Evolutionary conservation across 305 asterid genomes (phyloP), one percentile per base, ranked within the genome.

Genomic region (Rubia balearica): DNA sequence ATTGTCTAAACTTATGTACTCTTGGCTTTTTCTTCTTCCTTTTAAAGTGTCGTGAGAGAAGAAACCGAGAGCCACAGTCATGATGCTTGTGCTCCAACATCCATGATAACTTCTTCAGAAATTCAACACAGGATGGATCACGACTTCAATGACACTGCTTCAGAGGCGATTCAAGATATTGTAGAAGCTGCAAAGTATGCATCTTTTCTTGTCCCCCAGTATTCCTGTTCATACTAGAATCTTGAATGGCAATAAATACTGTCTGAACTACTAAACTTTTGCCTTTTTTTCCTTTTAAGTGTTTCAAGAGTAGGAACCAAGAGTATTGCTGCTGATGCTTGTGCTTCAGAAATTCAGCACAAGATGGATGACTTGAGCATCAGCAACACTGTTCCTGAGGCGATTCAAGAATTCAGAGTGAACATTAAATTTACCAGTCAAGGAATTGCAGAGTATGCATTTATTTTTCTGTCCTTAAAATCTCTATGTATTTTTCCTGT

Each of bases 101-200:
- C 33, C 33, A 30, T 30, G 33, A 30, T 30, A 30, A 30, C 33
- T 30, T 30, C 33, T 30, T 30, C 33, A 30, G 33, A 30, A 30
- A 30, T 30, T 30, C 33, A 30, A 30, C 33, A 30, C 33, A 30
- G 33, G 33, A 30, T 1, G 1, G 33, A 30, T 30, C 33, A 30
- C 33, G 33, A 30, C 33, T 1, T 30, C 33, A 30, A 30, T 3
- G 33, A 30, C 33, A 30, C 33, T 30, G 33, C 33, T 30, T 30
- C 33, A 30, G 33, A 30, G 33, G 33, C 33, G 33, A 1, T 30
- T 30, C 33, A 30, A 30, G 33, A 30, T 1, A 30, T 30, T 30
- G 33, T 3, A 74, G 87, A 76, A 79, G 74, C 81, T 64, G 63
- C 78, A 69, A 51, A 80, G 97, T 91, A 86, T 1, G 78, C 49